Percentiles rank a stretch among this genome's conserved stretches.
These are phyloP conservation scores for Epichloe sylvatica DNA, from an alignment of 2,329 filamentous ascomycete species.

Conservation along the genomic window DNA sequence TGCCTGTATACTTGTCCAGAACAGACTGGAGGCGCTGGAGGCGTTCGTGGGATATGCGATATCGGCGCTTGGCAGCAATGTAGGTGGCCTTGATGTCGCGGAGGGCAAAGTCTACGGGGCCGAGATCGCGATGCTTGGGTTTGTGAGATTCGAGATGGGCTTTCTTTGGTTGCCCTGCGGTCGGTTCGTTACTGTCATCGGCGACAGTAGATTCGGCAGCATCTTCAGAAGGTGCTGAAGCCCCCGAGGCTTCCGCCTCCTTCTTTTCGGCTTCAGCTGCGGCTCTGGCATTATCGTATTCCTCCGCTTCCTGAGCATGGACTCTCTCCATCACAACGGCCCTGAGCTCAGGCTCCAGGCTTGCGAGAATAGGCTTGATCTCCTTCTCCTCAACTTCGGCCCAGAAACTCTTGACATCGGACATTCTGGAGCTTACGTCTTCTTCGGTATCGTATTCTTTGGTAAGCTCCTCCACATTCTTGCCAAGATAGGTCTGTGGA, in stretches of 20 bases:
- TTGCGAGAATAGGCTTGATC: constrained; percentile 55
- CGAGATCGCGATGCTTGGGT: constrained; percentile 28
- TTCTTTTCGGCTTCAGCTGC: constrained; percentile 6
- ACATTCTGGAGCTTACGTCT: constrained; percentile 52
- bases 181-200: constrained; percentile 2
- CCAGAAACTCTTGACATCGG: constrained; percentile 75
- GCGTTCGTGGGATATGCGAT: constrained; percentile 62
- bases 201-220: background rate
- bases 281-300: constrained; percentile 8
- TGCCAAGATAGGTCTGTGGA: constrained; percentile 71
- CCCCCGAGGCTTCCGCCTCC: constrained; percentile 10
- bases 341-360: constrained; percentile 48
- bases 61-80: constrained; percentile 66
- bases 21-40: constrained; percentile 62
- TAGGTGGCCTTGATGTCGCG: constrained; percentile 71
- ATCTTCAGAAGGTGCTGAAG: constrained; percentile 10
- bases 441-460: constrained; percentile 60
- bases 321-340: constrained; percentile 49
- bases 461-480: constrained; percentile 65
- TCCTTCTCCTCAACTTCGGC: constrained; percentile 63
- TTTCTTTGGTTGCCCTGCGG: constrained; percentile 9
- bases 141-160: constrained; percentile 18
- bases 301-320: constrained; percentile 26
- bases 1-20: constrained; percentile 65
- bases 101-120: constrained; percentile 48